Conservation (phyloP, 2,329 filamentous ascomycete genomes). For the Ceratocystis cubensis region DNA sequence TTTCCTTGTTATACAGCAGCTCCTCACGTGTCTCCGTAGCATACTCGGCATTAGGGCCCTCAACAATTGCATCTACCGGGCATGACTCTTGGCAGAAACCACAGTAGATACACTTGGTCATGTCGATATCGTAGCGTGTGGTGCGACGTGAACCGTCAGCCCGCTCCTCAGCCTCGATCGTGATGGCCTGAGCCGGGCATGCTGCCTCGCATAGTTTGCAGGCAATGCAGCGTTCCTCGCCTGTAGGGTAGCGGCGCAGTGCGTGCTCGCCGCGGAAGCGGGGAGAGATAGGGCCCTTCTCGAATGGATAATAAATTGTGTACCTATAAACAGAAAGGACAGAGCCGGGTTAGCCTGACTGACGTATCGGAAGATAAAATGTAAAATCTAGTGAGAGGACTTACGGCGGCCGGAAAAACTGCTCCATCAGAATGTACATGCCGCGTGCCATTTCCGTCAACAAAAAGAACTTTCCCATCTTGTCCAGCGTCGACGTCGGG, state of each 20-base stretch:
- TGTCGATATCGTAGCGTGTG: conserved; percentile 97
- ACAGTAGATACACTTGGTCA: conserved; percentile 99
- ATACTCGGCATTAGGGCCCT: conserved; percentile 51
- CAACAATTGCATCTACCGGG: conserved; percentile 81
- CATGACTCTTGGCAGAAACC: conserved; percentile 98
- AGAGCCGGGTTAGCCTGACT: background rate
- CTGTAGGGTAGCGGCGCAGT: conserved; percentile 86
- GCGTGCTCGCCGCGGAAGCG: conserved; percentile 98
- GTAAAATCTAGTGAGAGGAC: conserved; percentile 31
- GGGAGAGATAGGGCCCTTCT: conserved; percentile 96
- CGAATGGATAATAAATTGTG: conserved; percentile 97
- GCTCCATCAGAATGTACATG: conserved; percentile 96
- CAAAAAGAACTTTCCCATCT: conserved; percentile 85
- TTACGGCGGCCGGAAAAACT: conserved; percentile 96
- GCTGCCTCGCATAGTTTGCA: conserved; percentile 99
- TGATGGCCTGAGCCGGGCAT: conserved; percentile 96
- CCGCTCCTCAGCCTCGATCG: conserved; percentile 96
- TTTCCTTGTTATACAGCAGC: conserved; percentile 95
- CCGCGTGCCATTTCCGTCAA: conserved; percentile 90
- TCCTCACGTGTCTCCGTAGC: conserved; percentile 68
- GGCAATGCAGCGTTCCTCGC: conserved; percentile 97
- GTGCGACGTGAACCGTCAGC: conserved; percentile 90
- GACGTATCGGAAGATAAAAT: background rate
- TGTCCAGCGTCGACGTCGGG: conserved; percentile 65
- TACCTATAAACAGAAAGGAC: conserved; percentile 47